phyloP scores from a whole-genome alignment of 2,329 filamentous ascomycete genomes.

The Colletotrichum spinosum region DNA sequence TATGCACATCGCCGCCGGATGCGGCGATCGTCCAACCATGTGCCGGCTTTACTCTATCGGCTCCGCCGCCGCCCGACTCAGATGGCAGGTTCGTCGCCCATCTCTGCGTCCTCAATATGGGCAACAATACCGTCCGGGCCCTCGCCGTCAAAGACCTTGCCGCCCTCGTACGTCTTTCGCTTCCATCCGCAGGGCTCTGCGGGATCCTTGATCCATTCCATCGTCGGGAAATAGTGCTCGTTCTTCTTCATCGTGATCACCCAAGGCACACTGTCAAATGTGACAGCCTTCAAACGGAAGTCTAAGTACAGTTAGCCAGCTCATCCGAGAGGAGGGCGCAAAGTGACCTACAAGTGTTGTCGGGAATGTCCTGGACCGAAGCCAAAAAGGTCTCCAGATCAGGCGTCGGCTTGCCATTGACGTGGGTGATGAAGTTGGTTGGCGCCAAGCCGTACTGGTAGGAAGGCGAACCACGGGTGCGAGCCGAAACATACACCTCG shows the following conservation, averaged over 20 bases:
- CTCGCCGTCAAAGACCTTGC: conserved; percentile 65
- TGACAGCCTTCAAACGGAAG: conserved; percentile 96
- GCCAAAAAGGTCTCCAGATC: conserved; percentile 84
- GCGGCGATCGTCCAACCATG: neutral
- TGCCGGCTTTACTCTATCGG: neutral
- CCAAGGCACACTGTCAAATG: conserved; percentile 98
- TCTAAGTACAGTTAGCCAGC: conserved; percentile 60
- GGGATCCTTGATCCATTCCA: conserved; percentile 75
- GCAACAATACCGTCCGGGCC: conserved; percentile 59
- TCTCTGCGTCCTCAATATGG: conserved; percentile 56
- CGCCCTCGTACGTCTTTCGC: conserved; percentile 71
- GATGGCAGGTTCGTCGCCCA: conserved; percentile 47
- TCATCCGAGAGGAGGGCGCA: too few species aligned
- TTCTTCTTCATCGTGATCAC: conserved; percentile 99
- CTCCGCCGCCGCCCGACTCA: neutral
- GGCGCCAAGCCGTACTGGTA: conserved; percentile 94
- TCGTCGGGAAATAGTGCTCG: conserved; percentile 89
- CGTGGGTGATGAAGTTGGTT: conserved; percentile 97
- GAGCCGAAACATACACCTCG: conserved; percentile 93
- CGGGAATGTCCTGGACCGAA: conserved; percentile 87
- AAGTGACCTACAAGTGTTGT: conserved; percentile 82
- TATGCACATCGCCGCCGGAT: neutral
- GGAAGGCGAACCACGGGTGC: conserved; percentile 83
- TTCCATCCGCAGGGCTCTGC: conserved; percentile 71
- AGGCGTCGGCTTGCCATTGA: conserved; percentile 88